phyloP scores from a whole-genome alignment of 139 green algal genomes.

The Yamagishiella unicocca region DNA sequence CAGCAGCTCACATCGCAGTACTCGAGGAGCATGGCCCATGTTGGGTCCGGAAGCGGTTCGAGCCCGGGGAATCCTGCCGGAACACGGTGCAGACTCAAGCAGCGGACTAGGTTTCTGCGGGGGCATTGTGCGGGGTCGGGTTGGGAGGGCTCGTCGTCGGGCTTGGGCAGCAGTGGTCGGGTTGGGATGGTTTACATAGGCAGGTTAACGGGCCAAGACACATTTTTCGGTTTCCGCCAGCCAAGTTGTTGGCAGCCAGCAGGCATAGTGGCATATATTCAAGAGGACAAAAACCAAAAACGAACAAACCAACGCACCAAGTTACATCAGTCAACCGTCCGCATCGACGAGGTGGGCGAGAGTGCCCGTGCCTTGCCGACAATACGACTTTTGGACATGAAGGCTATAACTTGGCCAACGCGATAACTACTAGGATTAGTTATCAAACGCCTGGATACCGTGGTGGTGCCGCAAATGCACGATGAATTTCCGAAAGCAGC shows the following conservation, averaged over 20 bases:
- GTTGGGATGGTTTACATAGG: neutral
- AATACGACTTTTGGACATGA: no score
- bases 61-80: neutral
- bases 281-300: no score
- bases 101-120: slow-evolving; percentile 14
- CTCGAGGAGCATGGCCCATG: slow-evolving; percentile 24
- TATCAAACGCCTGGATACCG: no score
- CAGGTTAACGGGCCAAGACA: neutral
- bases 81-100: neutral
- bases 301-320: no score
- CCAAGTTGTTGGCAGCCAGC: neutral
- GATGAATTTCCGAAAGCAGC: no score
- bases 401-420: no score
- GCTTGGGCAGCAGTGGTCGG: neutral
- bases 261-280: neutral
- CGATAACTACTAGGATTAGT: no score
- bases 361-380: no score
- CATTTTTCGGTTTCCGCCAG: neutral
- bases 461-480: no score
- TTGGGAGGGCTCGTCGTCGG: no score
- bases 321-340: no score
- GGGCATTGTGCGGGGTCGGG: neutral
- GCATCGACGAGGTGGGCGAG: no score
- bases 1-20: slow-evolving; percentile 10
- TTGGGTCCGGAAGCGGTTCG: neutral